Percentiles rank a stretch among this genome's conserved stretches.
phyloP scores from a whole-genome alignment of 345 rosid species.

The Citropsis articulata region DNA sequence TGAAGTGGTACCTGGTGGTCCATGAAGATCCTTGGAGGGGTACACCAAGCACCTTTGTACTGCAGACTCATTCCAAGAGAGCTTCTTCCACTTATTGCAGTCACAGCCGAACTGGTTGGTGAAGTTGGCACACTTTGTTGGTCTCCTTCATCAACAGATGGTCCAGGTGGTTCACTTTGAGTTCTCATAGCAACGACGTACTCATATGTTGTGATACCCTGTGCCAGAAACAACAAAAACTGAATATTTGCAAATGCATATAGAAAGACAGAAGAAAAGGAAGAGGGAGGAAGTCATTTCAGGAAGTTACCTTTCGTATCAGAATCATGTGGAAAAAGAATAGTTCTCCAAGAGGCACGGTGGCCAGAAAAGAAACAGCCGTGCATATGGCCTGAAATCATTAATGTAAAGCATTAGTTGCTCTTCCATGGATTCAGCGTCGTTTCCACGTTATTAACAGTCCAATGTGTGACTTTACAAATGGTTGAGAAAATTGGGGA shows the following conservation, averaged over 20 bases:
- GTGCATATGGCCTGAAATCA: constrained; percentile 73
- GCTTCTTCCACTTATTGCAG: constrained; percentile 83
- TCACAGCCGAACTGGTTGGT: constrained; percentile 82
- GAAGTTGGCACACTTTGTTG: constrained; percentile 71
- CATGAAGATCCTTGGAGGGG: constrained; percentile 97
- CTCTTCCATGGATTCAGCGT: neutral
- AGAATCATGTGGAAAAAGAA: constrained; percentile 89
- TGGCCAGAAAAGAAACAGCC: constrained; percentile 71
- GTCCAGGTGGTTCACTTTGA: constrained; percentile 75
- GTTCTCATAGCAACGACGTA: constrained; percentile 93
- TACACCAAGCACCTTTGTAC: constrained; percentile 88
- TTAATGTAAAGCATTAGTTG: constrained; percentile 2
- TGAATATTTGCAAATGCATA: constrained; percentile 12
- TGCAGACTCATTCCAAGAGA: constrained; percentile 83
- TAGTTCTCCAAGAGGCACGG: constrained; percentile 81
- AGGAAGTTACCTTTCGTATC: constrained; percentile 63
- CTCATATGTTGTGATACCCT: constrained; percentile 96
- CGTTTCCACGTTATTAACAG: neutral
- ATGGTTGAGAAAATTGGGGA: neutral
- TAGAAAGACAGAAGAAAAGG: neutral
- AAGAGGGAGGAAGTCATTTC: neutral
- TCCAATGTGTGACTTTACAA: neutral
- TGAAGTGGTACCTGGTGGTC: constrained; percentile 63
- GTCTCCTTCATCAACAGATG: constrained; percentile 65
- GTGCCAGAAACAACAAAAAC: constrained; percentile 17